A percentile compares a stretch with the other conserved stretches of the same genome.
Evolutionary conservation across 805 yeast genomes (phyloP).

Genomic region (Metschnikowia orientalis): DNA sequence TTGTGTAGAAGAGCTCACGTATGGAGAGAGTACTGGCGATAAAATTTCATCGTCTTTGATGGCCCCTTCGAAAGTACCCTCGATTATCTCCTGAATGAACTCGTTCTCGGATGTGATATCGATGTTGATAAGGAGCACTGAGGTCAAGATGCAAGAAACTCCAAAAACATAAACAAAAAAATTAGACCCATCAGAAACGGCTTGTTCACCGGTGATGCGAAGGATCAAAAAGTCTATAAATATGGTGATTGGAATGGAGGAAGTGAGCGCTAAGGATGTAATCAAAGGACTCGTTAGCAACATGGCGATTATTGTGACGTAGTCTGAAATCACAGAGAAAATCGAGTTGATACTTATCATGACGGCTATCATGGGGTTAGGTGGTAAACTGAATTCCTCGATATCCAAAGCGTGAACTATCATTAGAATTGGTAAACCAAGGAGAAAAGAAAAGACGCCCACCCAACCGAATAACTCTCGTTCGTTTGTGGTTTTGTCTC

Average conservation of each 20-base stretch:
- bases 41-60: slow-evolving; percentile 42
- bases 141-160: slow-evolving; percentile 41
- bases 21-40: slow-evolving; percentile 46
- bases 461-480: slow-evolving; percentile 44
- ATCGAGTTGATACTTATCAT: slow-evolving; percentile 40
- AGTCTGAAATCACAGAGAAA: slow-evolving; percentile 47
- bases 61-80: slow-evolving; percentile 45
- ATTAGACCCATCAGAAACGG: slow-evolving; percentile 16
- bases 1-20: slow-evolving; percentile 20
- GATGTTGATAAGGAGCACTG: slow-evolving; percentile 45
- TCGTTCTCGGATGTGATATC: slow-evolving; percentile 42
- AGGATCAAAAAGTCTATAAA: slow-evolving; percentile 42
- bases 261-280: slow-evolving; percentile 47
- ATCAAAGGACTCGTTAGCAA: slow-evolving; percentile 51
- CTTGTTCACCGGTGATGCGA: slow-evolving; percentile 19
- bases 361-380: slow-evolving; percentile 27
- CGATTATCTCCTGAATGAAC: slow-evolving; percentile 43
- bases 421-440: slow-evolving; percentile 38
- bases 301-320: slow-evolving; percentile 47
- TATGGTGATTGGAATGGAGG: slow-evolving; percentile 50
- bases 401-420: slow-evolving; percentile 34
- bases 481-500: slow-evolving; percentile 42
- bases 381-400: slow-evolving; percentile 41
- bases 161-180: slow-evolving; percentile 41
- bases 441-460: slow-evolving; percentile 39